Evolutionary conservation across 108 stramenopile genomes (phyloP), one percentile per base, ranked within the genome.

Genomic region (Discostella pseudostelligera): DNA sequence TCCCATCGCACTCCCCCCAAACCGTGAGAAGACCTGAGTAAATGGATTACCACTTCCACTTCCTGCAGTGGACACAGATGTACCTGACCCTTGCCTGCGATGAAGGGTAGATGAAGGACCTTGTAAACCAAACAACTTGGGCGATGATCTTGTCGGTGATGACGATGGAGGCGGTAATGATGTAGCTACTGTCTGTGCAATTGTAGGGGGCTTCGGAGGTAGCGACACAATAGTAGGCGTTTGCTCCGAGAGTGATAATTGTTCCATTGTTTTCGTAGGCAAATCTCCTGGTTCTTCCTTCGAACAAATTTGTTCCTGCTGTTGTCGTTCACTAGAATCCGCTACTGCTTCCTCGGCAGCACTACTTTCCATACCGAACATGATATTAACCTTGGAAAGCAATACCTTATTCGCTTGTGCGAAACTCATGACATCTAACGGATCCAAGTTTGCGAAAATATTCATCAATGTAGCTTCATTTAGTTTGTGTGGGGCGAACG

Each of bases 361-460:
- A 13, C 46, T 83, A 17, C 79, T 53, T 12, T 67, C 76, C 39
- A 85, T 72, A 19, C 84, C 92, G 81, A 90, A 93, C 50, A 93
- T 72, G 39, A 56, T 51, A 75, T 93, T 84, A 26, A 93, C 76
- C 56, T 76, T 70, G 59, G 77, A 76, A 71, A 85, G 88, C 84
- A 93, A 78, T 8, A 45, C 39, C 61, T 85, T 76, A 48, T 86
- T 90, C 12, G 79, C 76, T 74, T 90, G 87, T 37, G 92, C 92
- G 24, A 81, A 79, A 63, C 81, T 84, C 40, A 93, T 72, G 43
- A 93, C 83, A 70, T 90, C 92, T 11, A 85, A 26, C 4, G 92
- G 84, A 60, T 88, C 87, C 50, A 86, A 46, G 54, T 78, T 88
- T 22, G 79, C 73, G 77, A 88, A 90, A 16, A 93, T 80, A 8